Evolutionary conservation across 2,329 filamentous ascomycete species (phyloP).

Genomic region (Diaporthe sp.): DNA sequence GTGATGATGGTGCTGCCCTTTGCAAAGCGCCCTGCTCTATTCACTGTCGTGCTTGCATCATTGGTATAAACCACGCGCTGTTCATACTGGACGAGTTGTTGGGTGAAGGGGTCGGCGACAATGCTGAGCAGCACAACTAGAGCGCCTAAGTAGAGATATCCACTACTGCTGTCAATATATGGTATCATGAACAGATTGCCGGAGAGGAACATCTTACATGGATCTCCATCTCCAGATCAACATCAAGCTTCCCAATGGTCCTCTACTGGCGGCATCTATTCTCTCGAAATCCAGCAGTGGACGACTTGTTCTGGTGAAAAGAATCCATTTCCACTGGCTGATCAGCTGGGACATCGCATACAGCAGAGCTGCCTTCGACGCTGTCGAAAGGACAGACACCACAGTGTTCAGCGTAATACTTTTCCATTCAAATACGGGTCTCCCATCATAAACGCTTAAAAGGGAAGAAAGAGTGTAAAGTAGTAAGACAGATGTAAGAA

Average conservation of each 20-base stretch:
- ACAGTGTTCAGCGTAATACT: conserved; percentile 21
- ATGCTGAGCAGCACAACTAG: conserved; percentile 1
- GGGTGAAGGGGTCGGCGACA: conserved; percentile 25
- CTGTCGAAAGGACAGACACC: conserved; percentile 15
- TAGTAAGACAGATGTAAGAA: not conserved
- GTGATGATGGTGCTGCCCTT: not conserved
- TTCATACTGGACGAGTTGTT: conserved; percentile 24
- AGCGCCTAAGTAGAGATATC: not conserved
- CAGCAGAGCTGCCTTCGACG: conserved; percentile 17
- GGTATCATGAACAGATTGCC: no score
- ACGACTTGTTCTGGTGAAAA: not conserved
- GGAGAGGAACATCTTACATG: not conserved
- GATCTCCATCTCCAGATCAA: not conserved
- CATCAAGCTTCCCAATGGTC: conserved; percentile 4
- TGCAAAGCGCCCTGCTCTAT: not conserved
- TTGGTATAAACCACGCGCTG: conserved; percentile 1
- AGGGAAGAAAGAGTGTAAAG: not conserved
- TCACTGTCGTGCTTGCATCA: not conserved
- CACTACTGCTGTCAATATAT: not conserved
- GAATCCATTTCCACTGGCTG: conserved; percentile 30
- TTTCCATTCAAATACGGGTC: conserved; percentile 5
- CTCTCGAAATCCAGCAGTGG: conserved; percentile 23
- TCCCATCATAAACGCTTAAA: not conserved
- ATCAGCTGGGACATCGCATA: conserved; percentile 1
- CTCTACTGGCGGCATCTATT: conserved; percentile 10